Conservation (phyloP, 2,329 filamentous ascomycete species). For the Fonsecaea monophora region DNA sequence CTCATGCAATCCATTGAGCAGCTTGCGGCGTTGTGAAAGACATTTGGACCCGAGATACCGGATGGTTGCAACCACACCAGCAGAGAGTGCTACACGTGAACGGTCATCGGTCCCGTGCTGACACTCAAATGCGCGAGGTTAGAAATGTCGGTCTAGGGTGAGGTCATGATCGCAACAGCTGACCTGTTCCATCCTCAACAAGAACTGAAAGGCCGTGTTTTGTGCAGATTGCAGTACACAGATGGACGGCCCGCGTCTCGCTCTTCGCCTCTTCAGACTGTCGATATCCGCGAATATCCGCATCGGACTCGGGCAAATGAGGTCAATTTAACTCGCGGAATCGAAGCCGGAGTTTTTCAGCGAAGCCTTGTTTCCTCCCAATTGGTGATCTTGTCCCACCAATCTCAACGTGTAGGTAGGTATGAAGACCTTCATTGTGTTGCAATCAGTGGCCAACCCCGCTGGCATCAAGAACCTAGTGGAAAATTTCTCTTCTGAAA, state of each 20-base stretch:
- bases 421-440: background rate
- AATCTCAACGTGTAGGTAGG: conserved; percentile 10
- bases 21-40: conserved; percentile 26
- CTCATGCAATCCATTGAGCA: conserved; percentile 30
- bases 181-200: conserved; percentile 2
- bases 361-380: conserved; percentile 18
- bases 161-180: conserved; percentile 19
- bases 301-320: conserved; percentile 5
- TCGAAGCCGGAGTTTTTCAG: conserved; percentile 13
- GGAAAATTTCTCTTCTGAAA: conserved; percentile 18
- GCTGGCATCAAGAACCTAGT: background rate
- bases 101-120: conserved; percentile 5
- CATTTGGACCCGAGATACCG: background rate
- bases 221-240: background rate
- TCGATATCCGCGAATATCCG: conserved; percentile 23
- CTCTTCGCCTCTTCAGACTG: background rate
- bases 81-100: background rate
- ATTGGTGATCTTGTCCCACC: conserved; percentile 1
- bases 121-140: conserved; percentile 1
- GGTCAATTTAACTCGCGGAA: conserved; percentile 5
- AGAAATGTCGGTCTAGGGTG: background rate
- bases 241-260: background rate
- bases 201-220: background rate
- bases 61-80: background rate
- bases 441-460: conserved; percentile 23